Conservation (phyloP, 306 rosid genomes). For the Trichosanthes cucumerina region DNA sequence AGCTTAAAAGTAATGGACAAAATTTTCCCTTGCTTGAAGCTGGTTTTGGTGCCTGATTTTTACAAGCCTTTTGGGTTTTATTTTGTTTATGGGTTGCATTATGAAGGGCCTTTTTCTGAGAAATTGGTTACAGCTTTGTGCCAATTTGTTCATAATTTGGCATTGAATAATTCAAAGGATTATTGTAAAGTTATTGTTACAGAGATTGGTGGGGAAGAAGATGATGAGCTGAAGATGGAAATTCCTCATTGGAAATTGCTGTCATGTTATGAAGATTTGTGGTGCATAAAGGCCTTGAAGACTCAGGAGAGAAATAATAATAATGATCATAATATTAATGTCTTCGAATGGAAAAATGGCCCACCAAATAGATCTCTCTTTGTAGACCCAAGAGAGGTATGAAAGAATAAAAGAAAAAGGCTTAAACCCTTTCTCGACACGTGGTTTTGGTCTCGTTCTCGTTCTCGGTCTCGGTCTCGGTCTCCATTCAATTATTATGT, state of each 20-base stretch:
- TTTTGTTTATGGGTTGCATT: constrained; percentile 69
- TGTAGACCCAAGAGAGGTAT: constrained; percentile 98
- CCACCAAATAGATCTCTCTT: constrained; percentile 61
- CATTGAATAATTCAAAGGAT: constrained; percentile 26
- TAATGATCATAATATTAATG: neutral
- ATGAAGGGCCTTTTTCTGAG: constrained; percentile 65
- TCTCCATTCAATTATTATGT: neutral
- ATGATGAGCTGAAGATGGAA: constrained; percentile 37
- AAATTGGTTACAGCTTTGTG: constrained; percentile 56
- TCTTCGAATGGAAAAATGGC: constrained; percentile 42
- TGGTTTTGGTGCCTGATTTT: constrained; percentile 53
- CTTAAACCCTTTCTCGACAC: neutral
- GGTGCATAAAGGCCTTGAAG: constrained; percentile 83
- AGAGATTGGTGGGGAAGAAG: constrained; percentile 55
- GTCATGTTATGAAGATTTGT: constrained; percentile 74
- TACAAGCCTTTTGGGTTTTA: constrained; percentile 79
- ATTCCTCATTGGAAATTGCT: constrained; percentile 83
- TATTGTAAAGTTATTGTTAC: constrained; percentile 67
- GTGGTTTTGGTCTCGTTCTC: neutral
- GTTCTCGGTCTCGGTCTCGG: no score
- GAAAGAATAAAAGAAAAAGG: constrained; percentile 8
- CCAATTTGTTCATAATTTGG: constrained; percentile 69
- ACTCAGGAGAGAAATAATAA: constrained; percentile 21
- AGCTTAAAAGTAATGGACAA: constrained; percentile 52
- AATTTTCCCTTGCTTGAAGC: constrained; percentile 68